Evolutionary conservation across 179 eudicot species (phyloP).

Genomic region (Camellia oleifera): DNA sequence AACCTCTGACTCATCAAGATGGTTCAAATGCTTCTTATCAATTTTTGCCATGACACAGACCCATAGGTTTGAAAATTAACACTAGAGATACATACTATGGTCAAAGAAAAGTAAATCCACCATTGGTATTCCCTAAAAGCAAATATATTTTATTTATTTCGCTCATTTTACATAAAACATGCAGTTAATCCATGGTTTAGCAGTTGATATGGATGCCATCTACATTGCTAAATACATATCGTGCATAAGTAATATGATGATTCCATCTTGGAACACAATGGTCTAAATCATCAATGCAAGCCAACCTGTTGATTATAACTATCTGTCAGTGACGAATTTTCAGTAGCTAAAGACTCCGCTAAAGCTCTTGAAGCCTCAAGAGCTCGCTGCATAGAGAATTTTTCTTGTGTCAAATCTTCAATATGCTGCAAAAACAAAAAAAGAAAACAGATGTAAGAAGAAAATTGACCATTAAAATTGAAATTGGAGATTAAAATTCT

Average conservation of each 20-base stretch:
- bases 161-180: background rate
- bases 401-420: constrained; percentile 97
- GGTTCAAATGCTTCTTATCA: background rate
- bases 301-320: constrained; percentile 94
- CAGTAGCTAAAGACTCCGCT: constrained; percentile 88
- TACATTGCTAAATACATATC: background rate
- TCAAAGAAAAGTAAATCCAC: background rate
- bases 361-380: constrained; percentile 82
- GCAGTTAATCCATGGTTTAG: background rate
- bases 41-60: background rate
- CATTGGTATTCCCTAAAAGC: background rate
- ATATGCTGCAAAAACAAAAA: constrained; percentile 61
- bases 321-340: constrained; percentile 88
- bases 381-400: constrained; percentile 91
- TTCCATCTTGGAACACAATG: background rate
- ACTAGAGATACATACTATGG: background rate
- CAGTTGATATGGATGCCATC: background rate
- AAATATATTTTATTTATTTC: background rate
- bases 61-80: background rate
- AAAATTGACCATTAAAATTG: background rate
- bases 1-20: background rate
- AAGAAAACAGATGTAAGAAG: background rate
- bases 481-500: background rate
- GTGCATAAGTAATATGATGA: background rate
- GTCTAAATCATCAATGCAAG: background rate